Percentiles rank a stretch among this genome's conserved stretches.
Conservation (phyloP, 2,329 filamentous ascomycete genomes). For the Aureobasidium pullulans region DNA sequence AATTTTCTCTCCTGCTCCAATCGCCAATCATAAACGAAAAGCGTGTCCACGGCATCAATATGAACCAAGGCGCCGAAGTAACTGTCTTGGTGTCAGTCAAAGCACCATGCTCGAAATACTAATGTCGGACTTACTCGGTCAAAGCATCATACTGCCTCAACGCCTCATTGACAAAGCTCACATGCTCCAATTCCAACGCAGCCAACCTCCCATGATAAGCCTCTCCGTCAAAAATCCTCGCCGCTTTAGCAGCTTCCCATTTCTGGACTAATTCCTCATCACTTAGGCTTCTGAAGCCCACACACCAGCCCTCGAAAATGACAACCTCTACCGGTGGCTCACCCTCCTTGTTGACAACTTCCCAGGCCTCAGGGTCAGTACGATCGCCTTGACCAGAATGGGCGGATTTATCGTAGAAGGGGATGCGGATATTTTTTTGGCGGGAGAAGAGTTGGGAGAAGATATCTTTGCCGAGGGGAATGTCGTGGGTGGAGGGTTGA, state of each 20-base stretch:
- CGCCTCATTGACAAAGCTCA: constrained; percentile 53
- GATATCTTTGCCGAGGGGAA: constrained; percentile 55
- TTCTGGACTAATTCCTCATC: constrained; percentile 48
- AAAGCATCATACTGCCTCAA: constrained; percentile 52
- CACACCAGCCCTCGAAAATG: constrained; percentile 85
- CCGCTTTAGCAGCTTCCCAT: constrained; percentile 43
- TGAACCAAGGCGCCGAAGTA: constrained; percentile 58
- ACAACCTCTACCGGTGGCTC: constrained; percentile 50
- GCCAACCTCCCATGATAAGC: constrained; percentile 46
- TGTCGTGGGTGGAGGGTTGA: constrained; percentile 77
- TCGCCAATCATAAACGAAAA: constrained; percentile 79
- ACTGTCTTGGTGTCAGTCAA: constrained; percentile 21
- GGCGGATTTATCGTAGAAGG: constrained; percentile 76
- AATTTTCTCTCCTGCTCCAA: constrained; percentile 70
- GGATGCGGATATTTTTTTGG: constrained; percentile 51
- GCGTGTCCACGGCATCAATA: constrained; percentile 63
- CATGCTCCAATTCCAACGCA: constrained; percentile 47
- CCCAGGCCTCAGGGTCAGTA: constrained; percentile 55
- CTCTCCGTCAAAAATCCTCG: constrained; percentile 37
- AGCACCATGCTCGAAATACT: neutral
- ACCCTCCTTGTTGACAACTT: constrained; percentile 46
- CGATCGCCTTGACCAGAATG: constrained; percentile 72
- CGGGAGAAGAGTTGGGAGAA: constrained; percentile 52
- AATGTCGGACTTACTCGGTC: constrained; percentile 38
- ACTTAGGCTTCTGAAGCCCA: constrained; percentile 67